Base-by-base conservation (phyloP, 108 stramenopile genomes). In the Skeletonema menzelii region DNA sequence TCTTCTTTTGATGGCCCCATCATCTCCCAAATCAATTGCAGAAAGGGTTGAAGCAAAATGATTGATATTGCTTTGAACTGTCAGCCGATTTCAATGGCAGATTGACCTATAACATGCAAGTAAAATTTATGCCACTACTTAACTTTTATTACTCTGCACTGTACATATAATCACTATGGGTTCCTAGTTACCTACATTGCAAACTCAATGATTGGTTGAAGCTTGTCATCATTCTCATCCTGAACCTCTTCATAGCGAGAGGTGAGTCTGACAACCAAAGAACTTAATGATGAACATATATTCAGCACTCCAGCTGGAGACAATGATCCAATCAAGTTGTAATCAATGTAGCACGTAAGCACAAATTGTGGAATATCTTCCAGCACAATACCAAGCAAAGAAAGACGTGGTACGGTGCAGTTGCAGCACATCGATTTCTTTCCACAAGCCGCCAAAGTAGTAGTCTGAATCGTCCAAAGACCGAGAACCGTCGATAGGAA, bases 321-420 rank as follows among this genome's bases (percentile, higher is more conserved):
- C 42, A 77, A 31, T 1, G 44, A 44, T 8, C 70, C 77, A 0
- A 70, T 24, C 10, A 49, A 63, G 4, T 55, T 31, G 40, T 62
- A 31, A 27, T 78, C 77, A 63, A 78, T 67, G 10, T 56, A 78
- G 0, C 37, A 8, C 15, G 70, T 60, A n/a, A 71, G 55, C 17
- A 66, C 3, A 31, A 78, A 69, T 35, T 78, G 77, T 14, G 77
- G 77, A 30, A 78, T 20, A 55, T 78, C 77, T 56, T 78, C 64
- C 0, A 72, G 8, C 17, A 78, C 2, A 5, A 78, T 60, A 24
- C 49, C 30, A 15, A 65, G 37, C 58, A 78, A 17, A 1, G 65
- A 19, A n/a, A 78, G 59, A 37, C 77, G 40, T 14, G 64, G 56
- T 6, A 65, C 56, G 15, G 70, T 78, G 53, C 65, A 78, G 42